Evolutionary conservation across 1,284 basidiomycete genomes (phyloP).

Genomic region (Heterobasidion parviporum): DNA sequence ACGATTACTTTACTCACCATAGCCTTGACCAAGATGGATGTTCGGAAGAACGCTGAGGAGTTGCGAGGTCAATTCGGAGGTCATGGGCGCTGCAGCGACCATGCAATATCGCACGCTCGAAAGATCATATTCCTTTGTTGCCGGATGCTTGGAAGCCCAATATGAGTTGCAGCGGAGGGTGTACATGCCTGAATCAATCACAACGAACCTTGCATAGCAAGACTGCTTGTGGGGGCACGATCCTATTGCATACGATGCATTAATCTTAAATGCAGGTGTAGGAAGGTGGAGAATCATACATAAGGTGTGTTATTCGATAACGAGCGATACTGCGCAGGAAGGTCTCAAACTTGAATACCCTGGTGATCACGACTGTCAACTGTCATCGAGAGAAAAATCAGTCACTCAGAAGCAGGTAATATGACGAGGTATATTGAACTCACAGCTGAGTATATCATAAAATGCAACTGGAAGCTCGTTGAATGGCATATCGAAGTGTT

Average conservation of each 20-base stretch:
- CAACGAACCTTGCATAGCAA: slow-evolving; percentile 37
- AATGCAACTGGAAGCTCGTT: slow-evolving; percentile 42
- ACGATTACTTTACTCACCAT: slow-evolving; percentile 29
- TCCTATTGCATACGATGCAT: slow-evolving; percentile 22
- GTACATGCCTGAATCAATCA: too few relatives aligned
- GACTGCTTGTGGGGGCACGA: slow-evolving; percentile 61
- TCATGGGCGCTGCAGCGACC: slow-evolving; percentile 69
- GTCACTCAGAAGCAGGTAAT: neutral
- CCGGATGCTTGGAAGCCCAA: too few relatives aligned
- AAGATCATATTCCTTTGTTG: too few relatives aligned
- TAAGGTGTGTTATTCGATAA: slow-evolving; percentile 57
- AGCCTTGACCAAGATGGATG: slow-evolving; percentile 57
- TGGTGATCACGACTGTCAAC: slow-evolving; percentile 65
- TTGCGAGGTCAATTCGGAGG: slow-evolving; percentile 51
- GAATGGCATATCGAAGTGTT: slow-evolving; percentile 14
- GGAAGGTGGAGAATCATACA: slow-evolving; percentile 30
- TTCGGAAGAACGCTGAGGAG: slow-evolving; percentile 48
- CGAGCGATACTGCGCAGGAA: slow-evolving; percentile 65
- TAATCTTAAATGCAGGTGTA: slow-evolving; percentile 6
- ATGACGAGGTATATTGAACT: slow-evolving; percentile 6
- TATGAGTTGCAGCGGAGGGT: too few relatives aligned
- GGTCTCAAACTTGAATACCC: slow-evolving; percentile 52
- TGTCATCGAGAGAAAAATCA: slow-evolving; percentile 12
- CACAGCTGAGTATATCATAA: slow-evolving; percentile 41
- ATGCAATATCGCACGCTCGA: slow-evolving; percentile 43